Percentiles rank a stretch among this genome's conserved stretches.
Evolutionary conservation across 805 yeast genomes (phyloP).

Genomic region (Danielia reshetovae): DNA sequence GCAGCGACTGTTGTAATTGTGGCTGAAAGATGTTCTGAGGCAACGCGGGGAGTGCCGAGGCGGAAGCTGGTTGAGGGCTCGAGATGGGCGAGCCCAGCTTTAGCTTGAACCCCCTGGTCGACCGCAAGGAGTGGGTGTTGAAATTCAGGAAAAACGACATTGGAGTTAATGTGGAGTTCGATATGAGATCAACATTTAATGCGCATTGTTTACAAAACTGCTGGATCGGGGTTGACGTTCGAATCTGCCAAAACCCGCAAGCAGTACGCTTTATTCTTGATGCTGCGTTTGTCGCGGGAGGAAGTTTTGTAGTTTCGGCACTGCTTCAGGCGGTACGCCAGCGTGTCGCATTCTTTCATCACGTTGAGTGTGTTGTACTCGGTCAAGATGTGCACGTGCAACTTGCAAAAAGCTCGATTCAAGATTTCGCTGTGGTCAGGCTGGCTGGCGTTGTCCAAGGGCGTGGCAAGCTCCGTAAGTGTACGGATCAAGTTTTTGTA

Average conservation of each 20-base stretch:
- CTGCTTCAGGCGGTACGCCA: conserved; percentile 2
- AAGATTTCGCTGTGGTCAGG: conserved; percentile 4
- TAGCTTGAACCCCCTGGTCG: conserved; percentile 42
- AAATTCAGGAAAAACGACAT: conserved; percentile 43
- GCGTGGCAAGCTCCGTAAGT: conserved; percentile 7
- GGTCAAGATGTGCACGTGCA: conserved; percentile 13
- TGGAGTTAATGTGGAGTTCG: too few species aligned
- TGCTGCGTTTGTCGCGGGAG: too few species aligned
- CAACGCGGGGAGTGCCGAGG: conserved; percentile 29
- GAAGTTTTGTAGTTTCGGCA: conserved; percentile 4
- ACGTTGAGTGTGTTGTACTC: conserved; percentile 20
- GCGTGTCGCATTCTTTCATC: conserved; percentile 16
- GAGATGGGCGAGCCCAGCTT: conserved; percentile 38
- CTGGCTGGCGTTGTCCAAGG: conserved; percentile 5
- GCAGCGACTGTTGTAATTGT: conserved; percentile 5
- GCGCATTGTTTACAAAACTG: conserved; percentile 12
- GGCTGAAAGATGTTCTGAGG: conserved; percentile 11
- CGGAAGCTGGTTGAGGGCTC: conserved; percentile 35
- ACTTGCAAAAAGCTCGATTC: conserved; percentile 7
- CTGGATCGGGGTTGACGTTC: conserved; percentile 8
- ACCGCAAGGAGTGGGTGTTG: conserved; percentile 39
- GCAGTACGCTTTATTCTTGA: conserved; percentile 5
- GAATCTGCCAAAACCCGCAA: neutral
- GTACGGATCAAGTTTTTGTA: conserved; percentile 9
- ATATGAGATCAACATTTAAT: too few species aligned